phyloP scores from a whole-genome alignment of 129 eudicot genomes.

The Calendula officinalis region DNA sequence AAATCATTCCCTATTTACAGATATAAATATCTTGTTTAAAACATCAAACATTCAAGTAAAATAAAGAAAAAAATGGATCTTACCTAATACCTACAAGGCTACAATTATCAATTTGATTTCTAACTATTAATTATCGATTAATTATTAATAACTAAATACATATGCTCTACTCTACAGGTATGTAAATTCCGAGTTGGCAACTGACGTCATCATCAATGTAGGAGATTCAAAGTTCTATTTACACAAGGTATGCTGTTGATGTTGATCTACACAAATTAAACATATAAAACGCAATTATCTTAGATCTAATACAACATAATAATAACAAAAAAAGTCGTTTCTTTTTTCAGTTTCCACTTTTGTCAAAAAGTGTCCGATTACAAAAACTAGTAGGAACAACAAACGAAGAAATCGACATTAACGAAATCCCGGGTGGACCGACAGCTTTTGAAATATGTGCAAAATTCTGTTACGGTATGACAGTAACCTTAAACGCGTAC shows the following conservation, averaged over 20 bases:
- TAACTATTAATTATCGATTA: too few species aligned
- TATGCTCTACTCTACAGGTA: conserved; percentile 52
- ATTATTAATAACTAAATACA: too few species aligned
- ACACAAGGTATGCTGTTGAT: conserved; percentile 65
- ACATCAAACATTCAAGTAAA: neutral
- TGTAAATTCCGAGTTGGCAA: conserved; percentile 78
- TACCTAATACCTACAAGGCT: too few species aligned
- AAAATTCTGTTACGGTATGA: conserved; percentile 95
- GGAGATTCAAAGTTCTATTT: conserved; percentile 86
- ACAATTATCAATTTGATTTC: too few species aligned
- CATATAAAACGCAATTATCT: neutral
- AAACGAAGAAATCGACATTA: conserved; percentile 56
- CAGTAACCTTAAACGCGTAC: conserved; percentile 86
- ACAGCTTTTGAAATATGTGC: conserved; percentile 85
- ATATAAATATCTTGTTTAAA: neutral
- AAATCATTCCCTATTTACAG: neutral
- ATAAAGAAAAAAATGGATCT: too few species aligned
- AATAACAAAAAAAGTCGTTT: neutral
- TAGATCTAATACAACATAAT: neutral
- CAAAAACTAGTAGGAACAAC: conserved; percentile 60
- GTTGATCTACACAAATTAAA: conserved; percentile 13
- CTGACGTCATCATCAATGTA: conserved; percentile 60
- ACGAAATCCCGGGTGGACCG: conserved; percentile 87
- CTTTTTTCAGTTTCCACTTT: conserved; percentile 78
- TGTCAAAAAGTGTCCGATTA: conserved; percentile 73